Evolutionary conservation across 2,329 filamentous ascomycete species (phyloP), one percentile per base, ranked within the genome.

Genomic region (Aspergillus persii): DNA sequence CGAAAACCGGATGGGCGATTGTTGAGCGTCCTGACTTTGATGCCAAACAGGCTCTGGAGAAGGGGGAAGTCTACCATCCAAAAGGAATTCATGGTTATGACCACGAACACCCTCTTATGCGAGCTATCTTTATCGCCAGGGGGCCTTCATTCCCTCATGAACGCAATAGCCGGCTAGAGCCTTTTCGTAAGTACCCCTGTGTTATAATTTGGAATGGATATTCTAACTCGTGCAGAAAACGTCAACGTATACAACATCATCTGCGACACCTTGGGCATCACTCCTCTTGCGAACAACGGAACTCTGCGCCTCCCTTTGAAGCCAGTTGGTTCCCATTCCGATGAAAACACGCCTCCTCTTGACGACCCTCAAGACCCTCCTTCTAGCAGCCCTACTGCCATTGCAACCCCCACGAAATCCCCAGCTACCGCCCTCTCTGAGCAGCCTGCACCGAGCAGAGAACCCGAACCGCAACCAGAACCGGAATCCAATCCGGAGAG

Each of bases 171-270:
- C 85, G 87, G 63, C 76, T 98, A 33, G 86, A 90, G 33, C 81
- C 83, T 3, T 98, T 98, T 73, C 93, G 91, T 93, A 84, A 85
- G 90, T 58, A 2, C 23, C 18, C 23, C 23, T 23, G 4, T 29
- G 9, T 29, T n/a, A 30, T n/a, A 6, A 48, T 23, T 4, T 9
- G 12, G n/a, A n/a, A 53, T 64, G 59, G 63, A 41, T 51, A 30
- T 27, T 23, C 59, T 63, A 55, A 68, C 31, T 3, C 27, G 23
- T 4, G 27, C 67, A 94, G 90, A 97, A 84, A 98, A 98, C 65
- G 93, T 86, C 60, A 90, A 97, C 69, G 90, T 98, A 8, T 98
- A 98, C 78, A 96, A 96, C 69, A 91, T 98, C 62, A 77, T 98
- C 49, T 97, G 94, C 73, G 93, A 97, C 76, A 93, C 91, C 0